phyloP scores from a whole-genome alignment of 148 eudicot species.

The Polygonum aviculare region DNA sequence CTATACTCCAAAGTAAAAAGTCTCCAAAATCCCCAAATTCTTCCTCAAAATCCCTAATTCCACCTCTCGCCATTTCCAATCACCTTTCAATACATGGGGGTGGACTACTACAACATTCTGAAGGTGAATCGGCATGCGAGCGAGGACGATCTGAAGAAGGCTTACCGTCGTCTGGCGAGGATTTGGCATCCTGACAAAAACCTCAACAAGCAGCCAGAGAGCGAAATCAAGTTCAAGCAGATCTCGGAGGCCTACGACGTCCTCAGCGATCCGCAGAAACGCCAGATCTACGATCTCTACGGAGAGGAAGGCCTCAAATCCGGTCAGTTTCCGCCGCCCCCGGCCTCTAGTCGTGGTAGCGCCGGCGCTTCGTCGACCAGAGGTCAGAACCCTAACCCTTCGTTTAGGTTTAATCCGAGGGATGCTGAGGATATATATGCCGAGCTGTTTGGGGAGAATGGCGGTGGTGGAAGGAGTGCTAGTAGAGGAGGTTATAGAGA shows the following conservation, averaged over 20 bases:
- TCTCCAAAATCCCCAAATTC: not conserved
- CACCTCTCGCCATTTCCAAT: not conserved
- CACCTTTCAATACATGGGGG: slow-evolving; percentile 39
- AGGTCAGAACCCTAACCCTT: slow-evolving; percentile 36
- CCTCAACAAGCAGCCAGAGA: slow-evolving; percentile 29
- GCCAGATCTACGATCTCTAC: slow-evolving; percentile 87
- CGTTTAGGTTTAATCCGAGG: slow-evolving; percentile 66
- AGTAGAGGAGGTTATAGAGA: slow-evolving; percentile 19
- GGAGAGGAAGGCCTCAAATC: slow-evolving; percentile 85
- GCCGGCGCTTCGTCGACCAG: slow-evolving; percentile 5
- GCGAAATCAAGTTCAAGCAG: slow-evolving; percentile 84
- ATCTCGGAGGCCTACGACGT: slow-evolving; percentile 93
- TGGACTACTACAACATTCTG: slow-evolving; percentile 72
- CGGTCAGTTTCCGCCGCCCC: slow-evolving; percentile 64
- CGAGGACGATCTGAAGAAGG: slow-evolving; percentile 63
- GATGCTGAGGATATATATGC: slow-evolving; percentile 88
- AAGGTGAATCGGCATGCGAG: slow-evolving; percentile 82
- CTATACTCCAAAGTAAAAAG: not conserved
- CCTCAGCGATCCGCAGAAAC: slow-evolving; percentile 69
- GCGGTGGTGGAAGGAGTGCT: slow-evolving; percentile 19
- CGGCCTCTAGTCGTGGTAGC: slow-evolving; percentile 35
- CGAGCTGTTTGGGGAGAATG: slow-evolving; percentile 50
- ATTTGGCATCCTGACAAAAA: slow-evolving; percentile 82
- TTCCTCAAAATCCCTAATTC: slow-evolving; percentile 5
- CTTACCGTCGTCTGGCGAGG: slow-evolving; percentile 75